Evolutionary conservation across 179 eudicot species (phyloP), one percentile per base, ranked within the genome.

Genomic region (Vitellaria paradoxa): DNA sequence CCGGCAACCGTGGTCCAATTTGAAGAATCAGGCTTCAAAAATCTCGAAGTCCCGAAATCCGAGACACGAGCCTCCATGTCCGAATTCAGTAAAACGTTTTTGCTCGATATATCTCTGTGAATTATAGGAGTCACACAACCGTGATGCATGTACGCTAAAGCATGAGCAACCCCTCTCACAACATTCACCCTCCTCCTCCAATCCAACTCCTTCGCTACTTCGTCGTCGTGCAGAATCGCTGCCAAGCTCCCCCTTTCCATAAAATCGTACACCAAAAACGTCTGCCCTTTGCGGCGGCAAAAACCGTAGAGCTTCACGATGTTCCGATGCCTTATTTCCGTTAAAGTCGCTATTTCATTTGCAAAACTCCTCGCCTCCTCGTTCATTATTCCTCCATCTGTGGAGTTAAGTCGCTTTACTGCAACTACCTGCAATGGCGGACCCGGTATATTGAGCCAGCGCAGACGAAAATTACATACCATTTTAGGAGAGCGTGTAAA

Each of bases 281-380:
- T 24, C 21, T 76, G 45, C 67, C 73, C 53, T 12, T 65, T 23
- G n/a, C 76, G 78, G 46, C 65, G 61, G 23, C 87, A 81, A 40
- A 71, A 81, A 9, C 78, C 37, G 37, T 30, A 30, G 2, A 30
- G 37, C 37, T 30, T 30, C 37, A 30, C 37, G 2, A 30, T 30
- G 76, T 84, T 84, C 53, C 80, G 76, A 49, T 84, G 86, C 6
- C 82, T 76, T 13, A 83, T 76, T 65, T 77, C 77, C 50, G 80
- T 80, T 15, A 80, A 50, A 10, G 82, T 57, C 10, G n/a, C 63
- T 59, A 84, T 75, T 60, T 84, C 87, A 53, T 75, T 81, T 3
- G 68, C 68, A 7, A 81, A 84, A 9, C 68, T 79, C 60, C 30
- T 70, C 49, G 6, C 6, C 40, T 70, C 74, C 61, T 59, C 65